Evolutionary conservation across 2,329 filamentous ascomycete genomes (phyloP), one percentile per base, ranked within the genome.

Genomic region (Aspergillus pseudoterreus): DNA sequence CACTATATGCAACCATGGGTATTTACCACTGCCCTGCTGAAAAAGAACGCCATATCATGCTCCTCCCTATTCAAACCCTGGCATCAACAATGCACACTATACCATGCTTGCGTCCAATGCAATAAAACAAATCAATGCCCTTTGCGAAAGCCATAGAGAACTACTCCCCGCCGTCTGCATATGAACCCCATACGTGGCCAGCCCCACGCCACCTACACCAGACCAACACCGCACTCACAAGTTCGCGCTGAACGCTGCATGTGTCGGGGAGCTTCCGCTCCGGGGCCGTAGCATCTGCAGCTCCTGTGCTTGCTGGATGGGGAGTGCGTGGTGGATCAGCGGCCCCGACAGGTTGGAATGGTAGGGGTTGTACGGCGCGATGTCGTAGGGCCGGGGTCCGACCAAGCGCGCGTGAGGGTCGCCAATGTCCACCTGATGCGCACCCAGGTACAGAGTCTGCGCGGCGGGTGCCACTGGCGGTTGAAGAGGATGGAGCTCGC

Each of bases 191-290:
- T 19, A 3, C 19, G 19, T 19, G 19, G 19, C 19, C 19, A 19
- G 2, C 19, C 19, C 19, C 19, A 19, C 19, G 19, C 19, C 19
- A 24, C 4, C 5, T 30, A 9, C 8, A 30, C 27, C 22, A 30
- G 27, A 38, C 8, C 2, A 2, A 38, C 15, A 4, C 11, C 2
- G 15, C 15, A 38, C 35, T 51, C 35, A 57, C 63, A 21, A 66
- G 39, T 1, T 59, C 39, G 39, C 60, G 47, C 55, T 51, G 47
- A 61, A 60, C 22, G 62, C 53, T 9, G 64, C 60, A 4, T 54
- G 53, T 9, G 63, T 27, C 39, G 69, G 69, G 8, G 67, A 69
- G 47, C 66, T 69, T 4, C 66, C 66, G 51, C 67, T 69, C 19
- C 68, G 59, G 8, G 58, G 47, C 24, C 68, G 65, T 39, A 52